Base-by-base conservation (phyloP, 2,329 filamentous ascomycete genomes). In the Fusarium sp. region DNA sequence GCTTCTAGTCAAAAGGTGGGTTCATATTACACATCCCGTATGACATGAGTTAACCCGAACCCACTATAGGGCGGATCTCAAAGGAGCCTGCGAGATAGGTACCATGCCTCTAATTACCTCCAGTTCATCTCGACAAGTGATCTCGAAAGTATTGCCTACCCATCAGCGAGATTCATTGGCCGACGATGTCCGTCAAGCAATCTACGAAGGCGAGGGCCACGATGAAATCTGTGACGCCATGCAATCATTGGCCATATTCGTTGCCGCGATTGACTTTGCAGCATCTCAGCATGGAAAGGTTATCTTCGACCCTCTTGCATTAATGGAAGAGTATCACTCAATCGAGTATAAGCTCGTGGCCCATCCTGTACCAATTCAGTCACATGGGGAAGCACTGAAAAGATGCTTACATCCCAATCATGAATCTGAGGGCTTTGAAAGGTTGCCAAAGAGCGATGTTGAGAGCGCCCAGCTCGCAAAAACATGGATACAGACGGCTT, bases 271-370 rank as follows among this genome's bases (percentile, higher is more conserved):
- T 9, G n/a, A 42, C 26, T 55, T 40, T 40, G 57, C 57, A 6
- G 20, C 31, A 10, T 54, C 49, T 5, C 39, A 20, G 6, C 42
- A 26, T 40, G 46, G 46, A 4, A 33, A 10, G 8, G 6, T 60
- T 3, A 18, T 55, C 17, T 55, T 60, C 34, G 49, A 54, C 15
- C 57, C 50, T 4, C 44, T 60, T 8, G 42, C 50, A 13, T 17
- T 55, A 3, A 54, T 43, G 50, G 50, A 60, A 8, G 57, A 55
- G 15, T 60, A 42, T 15, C 36, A 55, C 4, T 33, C 13, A 6
- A 34, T 60, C 7, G 57, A 60, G 36, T 34, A 55, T 20, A 42
- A 34, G 4, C 28, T 60, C 2, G 6, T 60, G 34, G 38, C 49
- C 31, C 17, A 20, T 5, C 43, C 57, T 10, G 22, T 17, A 1